These are phyloP conservation scores for Aspergillus carbonarius DNA, from an alignment of 2,329 filamentous ascomycete species.

Conservation along the genomic window DNA sequence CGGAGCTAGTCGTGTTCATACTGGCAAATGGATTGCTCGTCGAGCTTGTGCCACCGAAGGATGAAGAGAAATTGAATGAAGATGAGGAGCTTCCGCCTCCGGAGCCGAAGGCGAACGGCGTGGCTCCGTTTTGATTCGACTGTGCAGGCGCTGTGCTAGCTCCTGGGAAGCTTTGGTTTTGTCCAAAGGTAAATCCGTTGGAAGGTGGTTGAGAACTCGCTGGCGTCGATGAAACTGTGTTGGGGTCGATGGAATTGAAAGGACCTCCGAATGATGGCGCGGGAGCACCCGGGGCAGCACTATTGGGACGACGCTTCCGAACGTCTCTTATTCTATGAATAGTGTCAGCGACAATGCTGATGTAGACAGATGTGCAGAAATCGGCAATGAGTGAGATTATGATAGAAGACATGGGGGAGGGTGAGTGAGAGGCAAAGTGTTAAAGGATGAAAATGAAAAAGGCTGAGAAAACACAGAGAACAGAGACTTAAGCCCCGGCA, in stretches of 20 bases:
- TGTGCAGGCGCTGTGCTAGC: constrained; percentile 23
- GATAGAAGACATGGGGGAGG: not conserved
- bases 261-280: constrained; percentile 23
- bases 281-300: constrained; percentile 18
- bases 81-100: constrained; percentile 24
- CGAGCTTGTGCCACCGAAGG: constrained; percentile 20
- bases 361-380: not conserved
- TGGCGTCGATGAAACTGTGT: constrained; percentile 27
- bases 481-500: not conserved
- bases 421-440: not conserved
- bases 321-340: constrained; percentile 25
- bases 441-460: not conserved
- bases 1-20: constrained; percentile 22
- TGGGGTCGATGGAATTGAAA: constrained; percentile 32
- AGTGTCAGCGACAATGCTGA: constrained; percentile 8
- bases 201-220: constrained; percentile 19
- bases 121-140: constrained; percentile 25
- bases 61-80: constrained; percentile 34
- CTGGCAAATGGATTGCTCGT: constrained; percentile 39
- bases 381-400: not conserved
- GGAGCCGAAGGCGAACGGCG: constrained; percentile 33
- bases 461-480: not conserved
- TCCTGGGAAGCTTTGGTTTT: constrained; percentile 38
- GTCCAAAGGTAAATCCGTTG: constrained; percentile 38
- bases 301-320: constrained; percentile 26